Evolutionary conservation across 2,329 filamentous ascomycete species (phyloP), one percentile per base, ranked within the genome.

Genomic region (Orbilia quercus): DNA sequence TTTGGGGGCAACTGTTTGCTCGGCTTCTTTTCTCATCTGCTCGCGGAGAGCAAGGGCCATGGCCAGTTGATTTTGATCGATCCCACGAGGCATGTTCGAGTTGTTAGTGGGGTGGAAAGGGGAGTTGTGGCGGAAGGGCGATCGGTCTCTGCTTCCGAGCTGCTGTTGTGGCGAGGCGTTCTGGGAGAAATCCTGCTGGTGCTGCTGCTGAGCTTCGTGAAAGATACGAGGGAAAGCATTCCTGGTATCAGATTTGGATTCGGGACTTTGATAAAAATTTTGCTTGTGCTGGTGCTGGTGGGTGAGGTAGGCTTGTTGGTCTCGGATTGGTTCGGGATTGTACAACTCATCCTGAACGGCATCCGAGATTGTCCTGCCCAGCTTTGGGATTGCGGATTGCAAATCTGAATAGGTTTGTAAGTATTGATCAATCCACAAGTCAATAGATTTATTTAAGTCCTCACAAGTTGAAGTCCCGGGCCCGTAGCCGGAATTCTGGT

Each of bases 321-420:
- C 80, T 79, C 75, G 79, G 81, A 79, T 51, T 84, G 88, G 88
- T 77, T 84, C 85, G 0, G 90, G 89, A 77, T 89, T 92, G 83
- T 91, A 96, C 0, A 96, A 85, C 80, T 95, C 91, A 80, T 96
- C 93, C 77, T 88, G 86, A 78, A 91, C 94, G 54, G 91, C 86
- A 78, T 96, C 92, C 16, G 92, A 94, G 82, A 95, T 91, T 0
- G 92, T 95, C 65, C 92, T 86, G 76, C 92, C 89, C 75, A 96
- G 86, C 81, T 94, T 95, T 23, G 92, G 90, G 23, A 88, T 83
- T 40, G 84, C 83, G 74, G 83, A 81, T 76, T 82, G 83, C 76
- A 87, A 85, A 81, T 87, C 85, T 88, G 84, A 78, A 81, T 83
- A 80, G 79, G 82, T 81, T 78, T 82, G 89, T 93, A 88, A 92